Base-by-base conservation (phyloP, 805 yeast species). In the Teunomyces gatunensis region DNA sequence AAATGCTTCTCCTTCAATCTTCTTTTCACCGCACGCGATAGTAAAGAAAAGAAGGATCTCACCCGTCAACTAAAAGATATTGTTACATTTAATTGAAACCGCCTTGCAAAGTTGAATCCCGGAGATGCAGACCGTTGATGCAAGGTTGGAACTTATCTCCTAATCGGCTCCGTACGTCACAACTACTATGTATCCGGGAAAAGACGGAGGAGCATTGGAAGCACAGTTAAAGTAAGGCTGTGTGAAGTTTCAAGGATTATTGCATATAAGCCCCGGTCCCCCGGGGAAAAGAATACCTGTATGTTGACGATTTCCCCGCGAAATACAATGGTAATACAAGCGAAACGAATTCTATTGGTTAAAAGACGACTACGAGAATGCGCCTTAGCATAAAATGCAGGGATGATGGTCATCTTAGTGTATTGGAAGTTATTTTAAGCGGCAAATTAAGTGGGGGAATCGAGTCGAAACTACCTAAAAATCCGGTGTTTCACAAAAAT, bases 281-380 rank as follows among this genome's bases (percentile, higher is more conserved):
- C 40, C 40, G 28, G 40, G 17, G 40, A n/a, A 21, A 21, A 20
- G n/a, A 11, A 27, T 37, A 20, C 40, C 40, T 21, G 18, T 37
- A 23, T 23, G 18, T 23, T 23, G 28, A 37, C 40, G 28, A 5
- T 21, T 37, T 29, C 40, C 40, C 40, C 40, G 40, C 40, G 40
- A 37, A 12, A 37, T 13, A 18, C 11, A 35, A 12, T 17, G 39
- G 39, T 20, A 35, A 20, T 32, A 13, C 34, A n/a, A n/a, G 34
- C 34, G 34, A 32, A 25, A 7, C 25, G 28, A 23, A 11, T 21
- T 12, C n/a, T 37, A 37, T 37, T 37, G 40, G 40, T 18, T 23
- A 9, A 9, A 13, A 11, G 21, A n/a, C 5, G n/a, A 7, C 23
- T 37, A 21, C 27, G 18, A 13, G 18, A 20, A 21, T 13, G 6